These are phyloP conservation scores for Pseudofabraea citricarpa DNA, from an alignment of 2,329 filamentous ascomycete species.

Conservation along the genomic window DNA sequence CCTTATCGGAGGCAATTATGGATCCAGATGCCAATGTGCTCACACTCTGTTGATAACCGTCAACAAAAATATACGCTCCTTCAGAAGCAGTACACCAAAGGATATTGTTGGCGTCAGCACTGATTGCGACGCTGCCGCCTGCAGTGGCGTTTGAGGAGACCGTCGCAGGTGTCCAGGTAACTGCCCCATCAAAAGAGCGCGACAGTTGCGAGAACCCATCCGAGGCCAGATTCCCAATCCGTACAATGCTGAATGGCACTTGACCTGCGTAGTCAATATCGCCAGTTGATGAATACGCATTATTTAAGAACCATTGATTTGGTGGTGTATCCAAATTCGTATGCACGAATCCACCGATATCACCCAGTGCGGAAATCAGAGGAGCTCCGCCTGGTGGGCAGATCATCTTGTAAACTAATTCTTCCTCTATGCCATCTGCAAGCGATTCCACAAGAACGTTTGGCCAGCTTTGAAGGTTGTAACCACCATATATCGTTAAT, in stretches of 20 bases:
- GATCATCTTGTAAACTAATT: constrained; percentile 14
- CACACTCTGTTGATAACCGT: constrained; percentile 14
- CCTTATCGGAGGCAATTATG: constrained; percentile 45
- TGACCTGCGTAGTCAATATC: constrained; percentile 25
- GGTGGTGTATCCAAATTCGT: constrained; percentile 11
- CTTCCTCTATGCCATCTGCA: constrained; percentile 23
- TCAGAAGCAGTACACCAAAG: constrained; percentile 31
- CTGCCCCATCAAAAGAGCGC: constrained; percentile 44
- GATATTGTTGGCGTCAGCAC: constrained; percentile 44
- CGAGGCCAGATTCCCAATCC: constrained; percentile 39
- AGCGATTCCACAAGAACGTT: constrained; percentile 13
- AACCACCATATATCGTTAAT: constrained; percentile 43
- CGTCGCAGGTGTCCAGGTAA: constrained; percentile 41
- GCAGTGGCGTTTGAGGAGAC: constrained; percentile 39
- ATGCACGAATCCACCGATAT: constrained; percentile 20
- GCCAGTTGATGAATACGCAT: constrained; percentile 13
- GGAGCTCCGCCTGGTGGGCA: constrained; percentile 14
- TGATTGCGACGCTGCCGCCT: constrained; percentile 41
- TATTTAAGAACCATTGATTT: constrained; percentile 11
- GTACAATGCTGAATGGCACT: constrained; percentile 38
- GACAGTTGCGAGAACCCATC: constrained; percentile 43
- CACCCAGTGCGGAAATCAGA: constrained; percentile 19
- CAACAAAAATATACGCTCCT: constrained; percentile 30
- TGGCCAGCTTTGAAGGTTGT: constrained; percentile 14
- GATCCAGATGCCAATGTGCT: not conserved